phyloP scores from a whole-genome alignment of 352 stramenopile genomes.

The Phytopythium chamaehyphon region DNA sequence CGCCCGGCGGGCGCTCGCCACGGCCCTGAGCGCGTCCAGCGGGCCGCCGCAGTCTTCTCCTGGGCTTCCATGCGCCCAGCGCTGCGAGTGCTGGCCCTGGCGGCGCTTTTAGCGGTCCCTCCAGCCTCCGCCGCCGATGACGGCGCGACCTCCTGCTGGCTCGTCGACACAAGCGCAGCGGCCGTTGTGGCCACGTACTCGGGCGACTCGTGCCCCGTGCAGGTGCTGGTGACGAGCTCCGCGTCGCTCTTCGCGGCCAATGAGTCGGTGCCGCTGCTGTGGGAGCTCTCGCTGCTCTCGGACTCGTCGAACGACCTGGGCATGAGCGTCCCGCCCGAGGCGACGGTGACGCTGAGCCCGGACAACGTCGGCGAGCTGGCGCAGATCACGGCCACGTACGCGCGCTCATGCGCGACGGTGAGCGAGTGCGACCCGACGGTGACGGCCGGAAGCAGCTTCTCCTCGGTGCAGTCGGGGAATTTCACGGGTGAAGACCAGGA shows the following conservation, averaged over 20 bases:
- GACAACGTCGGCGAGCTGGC: conserved; percentile 22
- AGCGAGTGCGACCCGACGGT: conserved; percentile 32
- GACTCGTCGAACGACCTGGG: conserved; percentile 35
- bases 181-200: conserved; percentile 17
- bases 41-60: no score
- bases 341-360: conserved; percentile 20
- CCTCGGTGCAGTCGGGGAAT: conserved; percentile 30
- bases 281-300: conserved; percentile 26
- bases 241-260: conserved; percentile 23
- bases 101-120: no score
- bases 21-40: no score
- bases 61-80: conserved; percentile 5
- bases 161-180: conserved; percentile 22
- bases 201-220: conserved; percentile 23
- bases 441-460: conserved; percentile 12
- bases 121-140: neutral
- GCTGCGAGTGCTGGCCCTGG: conserved; percentile 9
- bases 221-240: conserved; percentile 30
- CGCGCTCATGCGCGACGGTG: conserved; percentile 29
- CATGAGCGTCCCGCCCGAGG: conserved; percentile 35
- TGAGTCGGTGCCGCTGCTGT: conserved; percentile 41
- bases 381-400: conserved; percentile 47
- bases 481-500: conserved; percentile 26
- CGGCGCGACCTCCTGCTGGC: conserved; percentile 28
- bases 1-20: no score